phyloP scores from a whole-genome alignment of 2,329 filamentous ascomycete genomes.

The Emericellopsis cladophorae region DNA sequence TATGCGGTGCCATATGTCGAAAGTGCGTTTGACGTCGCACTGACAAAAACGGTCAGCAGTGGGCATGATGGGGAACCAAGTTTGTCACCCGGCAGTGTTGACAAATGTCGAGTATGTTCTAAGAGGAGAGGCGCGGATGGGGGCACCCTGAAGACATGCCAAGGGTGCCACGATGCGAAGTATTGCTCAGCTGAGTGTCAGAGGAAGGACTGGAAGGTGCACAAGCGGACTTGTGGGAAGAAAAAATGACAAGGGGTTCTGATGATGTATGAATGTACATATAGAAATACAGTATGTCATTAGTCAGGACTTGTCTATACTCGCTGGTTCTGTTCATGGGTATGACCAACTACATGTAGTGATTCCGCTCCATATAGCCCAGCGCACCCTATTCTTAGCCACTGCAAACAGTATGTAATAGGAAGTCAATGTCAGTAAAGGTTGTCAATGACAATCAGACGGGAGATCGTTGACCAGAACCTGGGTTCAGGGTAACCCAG shows the following conservation, averaged over 20 bases:
- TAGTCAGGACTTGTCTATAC: no score
- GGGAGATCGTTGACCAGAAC: not conserved
- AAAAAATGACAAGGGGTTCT: no score
- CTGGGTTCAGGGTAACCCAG: not conserved
- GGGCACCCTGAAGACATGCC: slow-evolving; percentile 27
- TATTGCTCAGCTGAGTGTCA: slow-evolving; percentile 43
- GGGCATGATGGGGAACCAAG: not conserved
- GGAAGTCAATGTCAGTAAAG: no score
- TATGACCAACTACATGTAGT: no score
- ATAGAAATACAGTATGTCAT: no score
- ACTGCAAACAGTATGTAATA: no score
- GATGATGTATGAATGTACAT: no score
- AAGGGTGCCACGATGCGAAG: slow-evolving; percentile 25
- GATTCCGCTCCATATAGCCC: no score
- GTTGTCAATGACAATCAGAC: no score
- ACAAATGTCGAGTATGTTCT: slow-evolving; percentile 24
- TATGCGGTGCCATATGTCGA: slow-evolving; percentile 33
- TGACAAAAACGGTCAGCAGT: not conserved
- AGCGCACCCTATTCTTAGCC: no score
- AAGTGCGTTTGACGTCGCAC: slow-evolving; percentile 16
- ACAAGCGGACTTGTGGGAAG: slow-evolving; percentile 27
- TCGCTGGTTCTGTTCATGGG: no score
- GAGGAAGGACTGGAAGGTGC: slow-evolving; percentile 39
- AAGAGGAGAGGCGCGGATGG: slow-evolving; percentile 14
- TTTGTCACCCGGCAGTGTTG: slow-evolving; percentile 1